phyloP scores from a whole-genome alignment of 495 filamentous ascomycete genomes.

The Baudoinia panamericana region DNA sequence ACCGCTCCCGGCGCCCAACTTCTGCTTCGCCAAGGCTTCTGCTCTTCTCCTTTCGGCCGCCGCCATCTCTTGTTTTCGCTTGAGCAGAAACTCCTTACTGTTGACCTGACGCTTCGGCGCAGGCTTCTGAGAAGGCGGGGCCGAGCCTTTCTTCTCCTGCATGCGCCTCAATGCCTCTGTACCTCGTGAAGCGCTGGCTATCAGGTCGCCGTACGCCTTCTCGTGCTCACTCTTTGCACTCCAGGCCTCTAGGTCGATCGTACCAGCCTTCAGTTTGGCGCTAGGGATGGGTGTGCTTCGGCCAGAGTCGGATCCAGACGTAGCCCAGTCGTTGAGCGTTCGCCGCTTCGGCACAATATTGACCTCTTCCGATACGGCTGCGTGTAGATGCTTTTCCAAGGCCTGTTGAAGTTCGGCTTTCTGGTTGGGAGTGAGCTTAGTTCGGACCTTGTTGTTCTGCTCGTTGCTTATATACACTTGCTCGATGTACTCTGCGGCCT shows the following conservation, averaged over 20 bases:
- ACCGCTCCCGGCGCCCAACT: slow-evolving; percentile 66
- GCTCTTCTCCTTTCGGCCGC: slow-evolving; percentile 43
- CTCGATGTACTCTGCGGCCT: slow-evolving; percentile 48
- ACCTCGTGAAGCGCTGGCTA: slow-evolving; percentile 2
- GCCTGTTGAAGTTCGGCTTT: slow-evolving; percentile 71
- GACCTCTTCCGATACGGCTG: slow-evolving; percentile 34
- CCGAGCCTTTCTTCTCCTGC: slow-evolving; percentile 6
- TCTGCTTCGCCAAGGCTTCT: slow-evolving; percentile 61
- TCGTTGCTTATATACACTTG: slow-evolving; percentile 33
- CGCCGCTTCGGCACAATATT: slow-evolving; percentile 18
- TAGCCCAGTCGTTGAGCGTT: slow-evolving; percentile 13
- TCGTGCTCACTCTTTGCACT: slow-evolving; percentile 5
- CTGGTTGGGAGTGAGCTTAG: slow-evolving; percentile 61
- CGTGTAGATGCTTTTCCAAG: slow-evolving; percentile 61
- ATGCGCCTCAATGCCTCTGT: slow-evolving; percentile 8
- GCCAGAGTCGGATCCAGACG: slow-evolving; percentile 2
- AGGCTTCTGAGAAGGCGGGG: slow-evolving; percentile 13
- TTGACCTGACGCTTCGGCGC: slow-evolving; percentile 29
- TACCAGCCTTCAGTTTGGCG: slow-evolving; percentile 47
- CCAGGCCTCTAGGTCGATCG: slow-evolving; percentile 51
- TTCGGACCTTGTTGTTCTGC: slow-evolving; percentile 43
- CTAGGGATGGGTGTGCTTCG: slow-evolving; percentile 13
- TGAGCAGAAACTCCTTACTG: slow-evolving; percentile 23
- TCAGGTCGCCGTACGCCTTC: slow-evolving; percentile 10
- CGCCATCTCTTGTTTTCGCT: slow-evolving; percentile 37